These are phyloP conservation scores for Verticillium nubilum DNA, from an alignment of 2,329 filamentous ascomycete genomes.

Conservation along the genomic window DNA sequence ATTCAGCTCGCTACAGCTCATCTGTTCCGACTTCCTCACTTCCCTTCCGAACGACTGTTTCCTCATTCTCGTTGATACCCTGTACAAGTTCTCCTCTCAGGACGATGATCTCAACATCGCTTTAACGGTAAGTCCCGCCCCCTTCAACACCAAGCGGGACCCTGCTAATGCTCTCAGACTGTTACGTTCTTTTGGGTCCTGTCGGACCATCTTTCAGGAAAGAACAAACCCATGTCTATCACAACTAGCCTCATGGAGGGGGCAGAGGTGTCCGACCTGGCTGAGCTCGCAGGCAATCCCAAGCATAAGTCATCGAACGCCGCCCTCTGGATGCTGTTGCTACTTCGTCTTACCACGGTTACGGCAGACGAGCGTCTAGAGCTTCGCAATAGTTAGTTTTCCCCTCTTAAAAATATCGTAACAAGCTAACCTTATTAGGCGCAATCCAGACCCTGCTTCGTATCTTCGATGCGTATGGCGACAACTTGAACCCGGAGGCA, in stretches of 20 bases:
- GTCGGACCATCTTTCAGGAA: constrained; percentile 74
- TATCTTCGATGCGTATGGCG: constrained; percentile 88
- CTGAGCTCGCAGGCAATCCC: constrained; percentile 39
- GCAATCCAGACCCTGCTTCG: constrained; percentile 86
- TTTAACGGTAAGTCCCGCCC: constrained; percentile 62
- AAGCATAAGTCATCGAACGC: constrained; percentile 60
- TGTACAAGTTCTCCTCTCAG: constrained; percentile 86
- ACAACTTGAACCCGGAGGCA: constrained; percentile 68
- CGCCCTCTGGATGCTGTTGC: constrained; percentile 72
- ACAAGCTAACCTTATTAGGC: constrained; percentile 27
- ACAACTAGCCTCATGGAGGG: constrained; percentile 50
- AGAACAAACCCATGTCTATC: constrained; percentile 52
- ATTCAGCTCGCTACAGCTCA: constrained; percentile 83
- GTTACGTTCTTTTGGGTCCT: constrained; percentile 96
- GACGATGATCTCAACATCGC: constrained; percentile 92
- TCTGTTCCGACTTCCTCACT: constrained; percentile 89
- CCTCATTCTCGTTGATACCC: constrained; percentile 74
- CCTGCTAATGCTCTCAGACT: constrained; percentile 44
- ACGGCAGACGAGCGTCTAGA: constrained; percentile 69
- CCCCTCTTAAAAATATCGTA: background rate
- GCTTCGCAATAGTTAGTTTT: constrained; percentile 62
- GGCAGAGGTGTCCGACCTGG: constrained; percentile 44
- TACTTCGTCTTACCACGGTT: constrained; percentile 65
- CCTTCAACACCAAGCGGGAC: constrained; percentile 5
- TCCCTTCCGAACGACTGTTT: constrained; percentile 68